Conservation (phyloP, 1,284 basidiomycete genomes). For the Leccinum fallax region DNA sequence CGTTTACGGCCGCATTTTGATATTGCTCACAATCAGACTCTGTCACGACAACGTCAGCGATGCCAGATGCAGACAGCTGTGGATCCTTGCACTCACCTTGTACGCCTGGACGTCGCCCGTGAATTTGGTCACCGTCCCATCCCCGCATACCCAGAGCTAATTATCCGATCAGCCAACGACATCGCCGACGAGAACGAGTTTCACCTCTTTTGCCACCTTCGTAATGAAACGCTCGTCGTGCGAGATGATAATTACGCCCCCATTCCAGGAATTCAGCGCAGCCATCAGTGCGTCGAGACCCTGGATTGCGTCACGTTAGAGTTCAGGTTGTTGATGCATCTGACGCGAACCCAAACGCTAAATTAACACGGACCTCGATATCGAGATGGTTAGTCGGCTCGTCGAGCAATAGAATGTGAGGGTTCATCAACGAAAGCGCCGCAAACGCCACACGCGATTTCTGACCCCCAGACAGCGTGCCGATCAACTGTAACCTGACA, state of each 20-base stretch:
- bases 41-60: slow-evolving; percentile 31
- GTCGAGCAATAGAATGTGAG: slow-evolving; percentile 88
- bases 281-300: slow-evolving; percentile 95
- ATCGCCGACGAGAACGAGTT: slow-evolving; percentile 6
- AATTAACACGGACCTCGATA: slow-evolving; percentile 66
- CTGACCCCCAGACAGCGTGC: slow-evolving; percentile 92
- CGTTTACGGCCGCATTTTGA: slow-evolving; percentile 59
- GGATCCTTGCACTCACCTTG: slow-evolving; percentile 59
- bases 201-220: slow-evolving; percentile 75
- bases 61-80: neutral
- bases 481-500: slow-evolving; percentile 72
- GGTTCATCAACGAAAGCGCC: slow-evolving; percentile 84
- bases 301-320: slow-evolving; percentile 21
- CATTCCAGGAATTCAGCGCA: slow-evolving; percentile 89
- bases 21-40: slow-evolving; percentile 80
- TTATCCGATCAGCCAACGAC: neutral
- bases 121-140: slow-evolving; percentile 84
- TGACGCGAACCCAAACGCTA: neutral
- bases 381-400: slow-evolving; percentile 99
- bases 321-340: neutral
- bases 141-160: slow-evolving; percentile 89
- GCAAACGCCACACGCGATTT: slow-evolving; percentile 97
- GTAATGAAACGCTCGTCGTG: slow-evolving; percentile 96
- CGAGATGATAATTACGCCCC: slow-evolving; percentile 93
- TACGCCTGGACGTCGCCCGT: slow-evolving; percentile 89